A percentile compares a stretch with the other conserved stretches of the same genome.
phyloP scores from a whole-genome alignment of 179 eudicot genomes.

The Vitellaria paradoxa region DNA sequence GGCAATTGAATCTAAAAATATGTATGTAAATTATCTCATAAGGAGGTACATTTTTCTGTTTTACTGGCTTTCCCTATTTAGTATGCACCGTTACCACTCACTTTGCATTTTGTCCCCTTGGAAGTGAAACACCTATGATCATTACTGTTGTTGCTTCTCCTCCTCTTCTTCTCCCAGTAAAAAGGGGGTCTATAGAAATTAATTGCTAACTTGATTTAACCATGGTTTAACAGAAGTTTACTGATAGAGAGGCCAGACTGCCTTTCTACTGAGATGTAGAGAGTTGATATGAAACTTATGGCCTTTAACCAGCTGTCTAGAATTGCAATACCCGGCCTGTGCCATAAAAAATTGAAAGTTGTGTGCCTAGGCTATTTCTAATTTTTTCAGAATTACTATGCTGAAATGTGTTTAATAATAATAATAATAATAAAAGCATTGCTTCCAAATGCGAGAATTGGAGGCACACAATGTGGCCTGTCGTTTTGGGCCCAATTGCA shows the following conservation, averaged over 20 bases:
- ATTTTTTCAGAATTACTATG: too few species aligned
- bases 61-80: background rate
- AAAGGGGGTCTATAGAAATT: background rate
- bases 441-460: too few species aligned
- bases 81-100: background rate
- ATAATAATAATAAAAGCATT: too few species aligned
- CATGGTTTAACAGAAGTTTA: background rate
- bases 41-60: background rate
- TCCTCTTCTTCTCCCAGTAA: background rate
- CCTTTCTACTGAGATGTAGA: background rate
- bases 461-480: too few species aligned
- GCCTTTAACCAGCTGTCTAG: background rate
- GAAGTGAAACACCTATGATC: background rate
- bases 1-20: constrained; percentile 75
- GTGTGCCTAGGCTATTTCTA: too few species aligned
- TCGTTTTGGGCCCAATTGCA: too few species aligned
- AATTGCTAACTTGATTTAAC: background rate
- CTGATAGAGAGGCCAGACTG: background rate
- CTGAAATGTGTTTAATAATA: too few species aligned
- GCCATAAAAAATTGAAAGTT: too few species aligned
- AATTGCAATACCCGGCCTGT: too few species aligned
- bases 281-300: background rate
- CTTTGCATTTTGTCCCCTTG: background rate
- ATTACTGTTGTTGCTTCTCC: background rate
- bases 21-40: constrained; percentile 44